Base-by-base conservation (phyloP, 2,329 filamentous ascomycete genomes). In the Xylaria sp. region DNA sequence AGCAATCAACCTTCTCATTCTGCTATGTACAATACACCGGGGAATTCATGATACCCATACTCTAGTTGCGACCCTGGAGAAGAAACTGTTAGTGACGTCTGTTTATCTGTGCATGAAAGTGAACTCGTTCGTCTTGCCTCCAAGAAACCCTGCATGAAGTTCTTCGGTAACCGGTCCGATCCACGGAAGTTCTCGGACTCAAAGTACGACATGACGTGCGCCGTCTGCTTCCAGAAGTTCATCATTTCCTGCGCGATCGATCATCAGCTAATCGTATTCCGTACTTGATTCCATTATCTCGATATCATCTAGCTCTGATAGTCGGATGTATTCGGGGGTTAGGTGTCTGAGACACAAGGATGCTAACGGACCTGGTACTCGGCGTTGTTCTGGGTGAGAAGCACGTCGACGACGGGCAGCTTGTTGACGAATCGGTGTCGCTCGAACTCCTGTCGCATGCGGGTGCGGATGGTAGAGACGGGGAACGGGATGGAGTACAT, bases 211-310 rank as follows among this genome's bases (percentile, higher is more conserved):
- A 99, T 91, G 68, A 99, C 84, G 75, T 99, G 94, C 65, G 90
- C 90, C 63, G 92, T 83, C 78, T 99, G 94, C 79, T 97, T 96
- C 94, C 94, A 99, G 83, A 90, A 99, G 80, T 99, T 99, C 82
- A 99, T 86, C 57, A 90, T 99, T 83, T 99, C 94, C 92, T 97
- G 51, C 55, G 19, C 10, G 48, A 59, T 55, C 44, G 34, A 49
- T 50, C 13, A 53, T 66, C 51, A 68, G 65, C 54, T n/a, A 55
- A 16, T 44, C 47, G 46, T 34, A 37, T 44, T 42, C 37, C 47
- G 46, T 39, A 37, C 49, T 35, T 37, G 2, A 11, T 50, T 50
- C 52, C 23, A 30, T 52, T 18, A 13, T 49, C 49, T 48, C 11
- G 39, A 49, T 18, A 44, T 35, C 13, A 18, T 52, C 23, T n/a